These are phyloP conservation scores for Sphagnum contortum DNA, from an alignment of 225 moss, liverwort and hornwort species.

Conservation along the genomic window DNA sequence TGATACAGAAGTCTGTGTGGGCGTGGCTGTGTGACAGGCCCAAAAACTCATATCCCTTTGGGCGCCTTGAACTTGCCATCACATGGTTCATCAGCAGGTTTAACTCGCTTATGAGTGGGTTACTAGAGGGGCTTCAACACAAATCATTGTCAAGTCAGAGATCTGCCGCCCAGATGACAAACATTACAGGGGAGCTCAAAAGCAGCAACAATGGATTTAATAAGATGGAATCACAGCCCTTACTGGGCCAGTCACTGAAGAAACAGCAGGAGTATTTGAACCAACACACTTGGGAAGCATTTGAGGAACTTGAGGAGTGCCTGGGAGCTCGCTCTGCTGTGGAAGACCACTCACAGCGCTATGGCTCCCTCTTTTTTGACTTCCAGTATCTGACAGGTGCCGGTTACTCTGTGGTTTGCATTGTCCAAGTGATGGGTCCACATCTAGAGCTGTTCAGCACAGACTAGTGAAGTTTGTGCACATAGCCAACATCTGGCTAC, in stretches of 20 bases:
- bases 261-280: conserved; percentile 22
- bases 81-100: conserved; percentile 74
- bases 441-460: background rate
- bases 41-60: conserved; percentile 73
- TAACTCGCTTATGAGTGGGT: conserved; percentile 54
- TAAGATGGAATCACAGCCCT: conserved; percentile 23
- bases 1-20: background rate
- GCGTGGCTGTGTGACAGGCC: conserved; percentile 32
- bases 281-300: conserved; percentile 38
- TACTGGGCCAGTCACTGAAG: conserved; percentile 22
- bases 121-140: conserved; percentile 37
- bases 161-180: conserved; percentile 20
- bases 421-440: background rate
- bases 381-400: conserved; percentile 80
- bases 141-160: conserved; percentile 21
- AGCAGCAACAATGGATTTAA: conserved; percentile 16
- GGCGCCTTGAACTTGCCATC: conserved; percentile 72
- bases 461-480: too few species aligned
- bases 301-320: conserved; percentile 60
- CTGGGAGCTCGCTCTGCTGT: conserved; percentile 35
- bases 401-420: background rate
- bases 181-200: conserved; percentile 17
- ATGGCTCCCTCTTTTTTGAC: conserved; percentile 66
- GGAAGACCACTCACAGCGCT: conserved; percentile 46
- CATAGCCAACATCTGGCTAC: too few species aligned